Base-by-base conservation (phyloP, 495 filamentous ascomycete genomes). In the Talaromyces stipitatus region DNA sequence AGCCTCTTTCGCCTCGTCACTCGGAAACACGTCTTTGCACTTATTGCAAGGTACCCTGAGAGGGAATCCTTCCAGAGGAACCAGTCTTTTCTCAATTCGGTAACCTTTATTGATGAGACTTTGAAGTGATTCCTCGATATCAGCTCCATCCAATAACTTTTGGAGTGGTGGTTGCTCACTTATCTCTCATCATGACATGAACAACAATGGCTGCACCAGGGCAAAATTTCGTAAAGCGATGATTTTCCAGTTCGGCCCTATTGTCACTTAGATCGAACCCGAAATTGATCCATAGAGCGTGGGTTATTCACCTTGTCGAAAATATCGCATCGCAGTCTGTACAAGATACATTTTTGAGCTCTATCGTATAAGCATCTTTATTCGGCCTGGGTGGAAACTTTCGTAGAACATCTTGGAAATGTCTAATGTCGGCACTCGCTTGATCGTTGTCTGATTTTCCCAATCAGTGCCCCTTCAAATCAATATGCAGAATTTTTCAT, bases 101-200 rank as follows among this genome's bases (percentile, higher is more conserved):
- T 68, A 70, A 8, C 67, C 67, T 56, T 70, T 68, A 11, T 64
- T 70, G 50, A 70, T 70, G 20, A 68, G 50, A 18, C 67, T 70
- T 24, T 6, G 7, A 47, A 4, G 9, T 9, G 2, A 59, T 64
- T 22, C 47, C 18, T 41, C 23, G 45, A 32, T 22, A 4, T 24
- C 27, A 36, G 24, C 33, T 24, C 12, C 3, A 41, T 11, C 16
- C 32, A 12, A 16, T 28, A 41, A 36, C 14, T 14, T 3, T 29
- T 4, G 30, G 36, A 12, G 26, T 4, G 24, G 2, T 28, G 22
- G 5, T 18, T 10, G 50, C 30, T 16, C 61, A 70, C 67, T 66
- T 64, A 63, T 70, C 65, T 53, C 64, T 58, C 16, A 53, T 70
- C 65, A 70, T 70, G 22, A 70, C 65, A 56, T 70, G 67, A 52